Evolutionary conservation across 495 filamentous ascomycete species (phyloP), one percentile per base, ranked within the genome.

Genomic region (Achaetomiella virescens): DNA sequence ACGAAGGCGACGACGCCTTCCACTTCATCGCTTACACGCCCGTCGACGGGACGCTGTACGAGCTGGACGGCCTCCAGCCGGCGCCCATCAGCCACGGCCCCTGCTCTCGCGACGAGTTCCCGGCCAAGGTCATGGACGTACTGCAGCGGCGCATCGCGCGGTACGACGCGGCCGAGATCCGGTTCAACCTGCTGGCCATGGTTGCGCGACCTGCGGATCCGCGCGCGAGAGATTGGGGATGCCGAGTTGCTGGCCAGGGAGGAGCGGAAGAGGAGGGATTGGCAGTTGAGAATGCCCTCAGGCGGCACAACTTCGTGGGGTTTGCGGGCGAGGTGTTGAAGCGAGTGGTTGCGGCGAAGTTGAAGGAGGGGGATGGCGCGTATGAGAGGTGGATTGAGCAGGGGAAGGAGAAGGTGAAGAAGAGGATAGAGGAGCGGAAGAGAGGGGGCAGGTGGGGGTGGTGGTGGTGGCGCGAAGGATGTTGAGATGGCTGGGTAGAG

Each of bases 1-100:
- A 78, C 38, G 74, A 70, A 24, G 67, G 78, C 2, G 88, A 89
- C 63, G 93, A 99, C 63, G 88, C 92, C 17, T 99, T 93, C 71
- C 95, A 99, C 70, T 99, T 99, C 73, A 89, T 97, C 64, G 93
- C 92, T 18, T 99, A 99, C 70, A 92, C 89, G 43, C 78, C 86
- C 29, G 77, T 96, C 38, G 79, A 87, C 68, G 84, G 84, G 50
- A 79, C 71, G 2, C 77, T 99, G 49, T 99, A 96, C 76, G 93
- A 99, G 72, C 78, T 99, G 47, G 93, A 99, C 70, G 93, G 93
- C 29, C 74, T 99, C 51, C 91, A 96, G 72, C 90, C 91, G 1
- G 84, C 88, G 48, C 93, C 93, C 21, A 96, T 97, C 55, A 83
- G 79, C 38, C 93, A 99, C 72, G 95, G 93, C 18, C 48, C 77